These are phyloP conservation scores for Lecanoromycetidae sp. DNA, from an alignment of 2,329 filamentous ascomycete species.

Conservation along the genomic window DNA sequence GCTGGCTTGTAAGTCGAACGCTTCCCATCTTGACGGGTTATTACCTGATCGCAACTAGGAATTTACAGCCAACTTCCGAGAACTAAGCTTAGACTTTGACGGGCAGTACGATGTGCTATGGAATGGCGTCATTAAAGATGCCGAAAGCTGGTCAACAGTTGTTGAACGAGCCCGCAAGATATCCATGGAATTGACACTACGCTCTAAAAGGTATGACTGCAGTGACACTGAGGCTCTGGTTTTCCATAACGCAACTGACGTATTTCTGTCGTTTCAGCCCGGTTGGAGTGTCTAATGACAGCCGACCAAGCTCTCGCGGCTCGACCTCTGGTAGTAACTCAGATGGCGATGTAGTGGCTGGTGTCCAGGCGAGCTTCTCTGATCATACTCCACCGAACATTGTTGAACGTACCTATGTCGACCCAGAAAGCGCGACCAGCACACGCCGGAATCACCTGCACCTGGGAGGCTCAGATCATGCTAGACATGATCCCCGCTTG, in stretches of 20 bases:
- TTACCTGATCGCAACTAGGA: conserved; percentile 1
- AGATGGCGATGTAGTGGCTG: neutral
- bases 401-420: no score
- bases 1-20: neutral
- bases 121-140: neutral
- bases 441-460: no score
- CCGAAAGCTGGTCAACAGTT: neutral
- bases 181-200: neutral
- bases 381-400: no score
- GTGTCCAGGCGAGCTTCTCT: no score
- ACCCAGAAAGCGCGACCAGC: no score
- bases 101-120: neutral
- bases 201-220: neutral
- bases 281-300: no score
- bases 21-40: neutral
- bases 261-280: no score
- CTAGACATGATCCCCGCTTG: no score
- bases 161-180: neutral
- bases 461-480: no score
- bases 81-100: neutral
- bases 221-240: neutral
- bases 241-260: neutral
- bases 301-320: neutral
- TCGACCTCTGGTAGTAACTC: neutral
- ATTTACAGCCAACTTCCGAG: conserved; percentile 2